Percentiles rank a stretch among this genome's conserved stretches.
These are phyloP conservation scores for Ganoderma lucidum DNA, from an alignment of 1,284 basidiomycete genomes.

Conservation along the genomic window DNA sequence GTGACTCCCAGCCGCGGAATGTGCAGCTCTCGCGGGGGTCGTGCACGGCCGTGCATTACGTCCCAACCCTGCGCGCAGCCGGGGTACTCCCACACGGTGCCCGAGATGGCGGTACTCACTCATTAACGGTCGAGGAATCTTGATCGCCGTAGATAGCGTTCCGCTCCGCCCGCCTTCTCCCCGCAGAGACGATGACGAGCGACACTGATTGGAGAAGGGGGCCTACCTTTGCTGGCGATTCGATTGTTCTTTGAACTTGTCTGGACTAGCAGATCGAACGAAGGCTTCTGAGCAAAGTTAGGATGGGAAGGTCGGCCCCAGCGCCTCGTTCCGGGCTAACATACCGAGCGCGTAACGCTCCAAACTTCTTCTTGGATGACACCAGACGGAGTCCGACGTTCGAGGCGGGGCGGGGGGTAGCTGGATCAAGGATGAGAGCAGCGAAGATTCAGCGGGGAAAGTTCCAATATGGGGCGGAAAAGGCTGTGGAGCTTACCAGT, in stretches of 20 bases:
- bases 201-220: background rate
- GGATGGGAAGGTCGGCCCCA: conserved; percentile 23
- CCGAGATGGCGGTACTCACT: conserved; percentile 31
- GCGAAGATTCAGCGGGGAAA: conserved; percentile 14
- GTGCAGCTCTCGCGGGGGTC: conserved; percentile 8
- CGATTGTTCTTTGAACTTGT: conserved; percentile 16
- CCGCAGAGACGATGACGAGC: conserved; percentile 16
- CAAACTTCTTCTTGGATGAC: conserved; percentile 15
- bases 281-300: conserved; percentile 24
- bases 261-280: conserved; percentile 14
- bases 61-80: conserved; percentile 11
- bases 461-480: conserved; percentile 3
- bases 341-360: conserved; percentile 11
- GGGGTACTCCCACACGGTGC: conserved; percentile 23
- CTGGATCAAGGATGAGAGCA: conserved; percentile 13
- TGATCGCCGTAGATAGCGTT: conserved; percentile 33
- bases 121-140: conserved; percentile 32
- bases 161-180: conserved; percentile 24
- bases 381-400: conserved; percentile 12
- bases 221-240: conserved; percentile 3
- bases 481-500: conserved; percentile 12
- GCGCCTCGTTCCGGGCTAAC: conserved; percentile 21
- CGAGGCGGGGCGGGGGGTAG: conserved; percentile 10
- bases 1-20: conserved; percentile 19
- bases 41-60: conserved; percentile 17